Percentiles rank a stretch among this genome's conserved stretches.
Conservation (phyloP, 208 protist genomes). For the Plasmodiophora brassicae region DNA sequence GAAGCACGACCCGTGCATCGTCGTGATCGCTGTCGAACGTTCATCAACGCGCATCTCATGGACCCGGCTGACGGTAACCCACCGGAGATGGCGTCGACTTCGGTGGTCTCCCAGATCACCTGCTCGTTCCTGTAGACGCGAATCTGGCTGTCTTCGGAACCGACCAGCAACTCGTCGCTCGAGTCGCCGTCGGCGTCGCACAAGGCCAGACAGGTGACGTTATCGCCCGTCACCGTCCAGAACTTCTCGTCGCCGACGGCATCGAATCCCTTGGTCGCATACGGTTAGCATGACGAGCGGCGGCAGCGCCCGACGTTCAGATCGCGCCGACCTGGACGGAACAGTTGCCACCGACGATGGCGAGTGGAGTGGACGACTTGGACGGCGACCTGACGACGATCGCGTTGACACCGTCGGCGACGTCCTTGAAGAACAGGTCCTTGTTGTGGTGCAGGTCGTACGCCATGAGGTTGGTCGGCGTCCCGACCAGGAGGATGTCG, state of each 20-base stretch:
- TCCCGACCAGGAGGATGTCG: conserved; percentile 79
- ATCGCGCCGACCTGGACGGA: conserved; percentile 81
- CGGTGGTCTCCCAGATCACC: conserved; percentile 56
- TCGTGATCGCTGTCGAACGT: not conserved
- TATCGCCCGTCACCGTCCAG: conserved; percentile 86
- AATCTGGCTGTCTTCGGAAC: conserved; percentile 83
- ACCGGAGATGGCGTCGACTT: not conserved
- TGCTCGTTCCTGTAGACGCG: conserved; percentile 80
- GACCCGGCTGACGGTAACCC: not conserved
- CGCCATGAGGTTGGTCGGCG: conserved; percentile 73
- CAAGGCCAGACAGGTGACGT: conserved; percentile 74
- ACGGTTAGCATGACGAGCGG: not conserved
- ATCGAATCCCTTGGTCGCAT: conserved; percentile 23
- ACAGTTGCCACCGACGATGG: conserved; percentile 84
- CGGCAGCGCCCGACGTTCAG: not conserved
- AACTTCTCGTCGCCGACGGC: conserved; percentile 71
- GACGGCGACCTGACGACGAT: conserved; percentile 64
- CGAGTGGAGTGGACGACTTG: conserved; percentile 48
- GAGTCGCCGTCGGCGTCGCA: conserved; percentile 66
- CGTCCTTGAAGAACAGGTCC: conserved; percentile 82
- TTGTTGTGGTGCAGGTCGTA: conserved; percentile 81
- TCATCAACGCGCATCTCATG: not conserved
- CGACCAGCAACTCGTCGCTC: conserved; percentile 70
- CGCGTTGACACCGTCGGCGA: conserved; percentile 77
- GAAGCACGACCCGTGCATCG: conserved; percentile 60